Evolutionary conservation across 2,329 filamentous ascomycete species (phyloP), one percentile per base, ranked within the genome.

Genomic region (Penicillium sp.): DNA sequence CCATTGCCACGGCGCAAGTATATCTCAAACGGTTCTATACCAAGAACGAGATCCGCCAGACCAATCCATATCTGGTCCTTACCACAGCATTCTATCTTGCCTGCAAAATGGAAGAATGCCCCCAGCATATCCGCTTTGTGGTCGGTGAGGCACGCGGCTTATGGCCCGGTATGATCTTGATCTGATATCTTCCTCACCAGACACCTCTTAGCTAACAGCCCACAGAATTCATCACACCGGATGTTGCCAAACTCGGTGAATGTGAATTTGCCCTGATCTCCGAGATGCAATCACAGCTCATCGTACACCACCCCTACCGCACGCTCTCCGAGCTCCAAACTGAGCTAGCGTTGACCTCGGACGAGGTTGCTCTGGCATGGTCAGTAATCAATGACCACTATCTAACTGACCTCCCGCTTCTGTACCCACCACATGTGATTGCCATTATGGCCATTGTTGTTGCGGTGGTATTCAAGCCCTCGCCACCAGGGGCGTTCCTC

Each of bases 101-200:
- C 16, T 95, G 89, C 74, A 98, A 98, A 72, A 95, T 95, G 82
- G 93, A 98, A 68, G 93, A 98, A 69, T 90, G 85, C 41, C 93
- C 93, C 2, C 91, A 97, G 67, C 93, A 98, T 67, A 97, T 98
- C 61, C 82, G 93, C 24, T 80, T 95, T 54, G 85, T 98, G 48
- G 84, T 93, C 9, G 85, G 82, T 38, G 93, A 98, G 68, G 89
- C 90, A 3, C 83, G 89, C 27, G 81, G 85, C 47, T 77, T 94
- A 49, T 95, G 89, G 88, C 84, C 87, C 60, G 80, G 81, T 81
- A 73, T 40, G 68, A 34, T 23, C 16, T 26, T 45, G 37, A 39
- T 34, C 42, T 26, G 40, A 23, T 38, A 22, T 32, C 23, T 37
- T 32, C 20, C 13, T 16, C 14, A 20, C 5, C 23, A 18, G 31